These are phyloP conservation scores for Furcasterigmium sp. DNA, from an alignment of 2,329 filamentous ascomycete genomes.

Conservation along the genomic window DNA sequence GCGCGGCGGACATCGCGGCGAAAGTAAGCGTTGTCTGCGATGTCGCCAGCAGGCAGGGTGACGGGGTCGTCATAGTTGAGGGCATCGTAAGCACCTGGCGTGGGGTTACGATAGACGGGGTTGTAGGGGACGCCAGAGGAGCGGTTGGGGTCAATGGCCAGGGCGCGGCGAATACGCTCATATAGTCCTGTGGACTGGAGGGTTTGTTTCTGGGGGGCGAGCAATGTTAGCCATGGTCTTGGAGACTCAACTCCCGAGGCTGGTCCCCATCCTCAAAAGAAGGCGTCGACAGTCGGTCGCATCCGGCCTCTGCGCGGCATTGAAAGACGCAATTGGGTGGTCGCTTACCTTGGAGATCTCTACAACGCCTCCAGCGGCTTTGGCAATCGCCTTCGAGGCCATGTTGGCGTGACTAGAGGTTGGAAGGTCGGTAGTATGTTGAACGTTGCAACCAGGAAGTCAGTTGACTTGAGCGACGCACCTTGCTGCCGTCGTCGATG, in stretches of 20 bases:
- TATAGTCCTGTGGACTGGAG: conserved; percentile 85
- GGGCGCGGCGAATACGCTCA: conserved; percentile 71
- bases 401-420: conserved; percentile 36
- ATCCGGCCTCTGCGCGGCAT: neutral
- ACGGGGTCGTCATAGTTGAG: conserved; percentile 74
- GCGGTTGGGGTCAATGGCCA: conserved; percentile 81
- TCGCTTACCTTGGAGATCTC: conserved; percentile 53
- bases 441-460: conserved; percentile 2
- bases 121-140: conserved; percentile 92
- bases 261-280: conserved; percentile 8
- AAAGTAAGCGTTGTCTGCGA: conserved; percentile 93
- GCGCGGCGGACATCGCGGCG: conserved; percentile 82
- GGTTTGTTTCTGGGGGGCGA: conserved; percentile 76
- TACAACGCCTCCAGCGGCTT: conserved; percentile 49
- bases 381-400: conserved; percentile 56
- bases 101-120: conserved; percentile 82
- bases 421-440: conserved; percentile 10
- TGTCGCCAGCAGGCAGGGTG: conserved; percentile 76
- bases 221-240: conserved; percentile 10
- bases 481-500: neutral
- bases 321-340: conserved; percentile 4
- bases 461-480: neutral
- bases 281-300: conserved; percentile 6
- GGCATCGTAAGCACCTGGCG: conserved; percentile 70
- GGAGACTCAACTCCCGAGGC: neutral